Evolutionary conservation across 2,329 filamentous ascomycete species (phyloP).

Genomic region (Penicillium sp.): DNA sequence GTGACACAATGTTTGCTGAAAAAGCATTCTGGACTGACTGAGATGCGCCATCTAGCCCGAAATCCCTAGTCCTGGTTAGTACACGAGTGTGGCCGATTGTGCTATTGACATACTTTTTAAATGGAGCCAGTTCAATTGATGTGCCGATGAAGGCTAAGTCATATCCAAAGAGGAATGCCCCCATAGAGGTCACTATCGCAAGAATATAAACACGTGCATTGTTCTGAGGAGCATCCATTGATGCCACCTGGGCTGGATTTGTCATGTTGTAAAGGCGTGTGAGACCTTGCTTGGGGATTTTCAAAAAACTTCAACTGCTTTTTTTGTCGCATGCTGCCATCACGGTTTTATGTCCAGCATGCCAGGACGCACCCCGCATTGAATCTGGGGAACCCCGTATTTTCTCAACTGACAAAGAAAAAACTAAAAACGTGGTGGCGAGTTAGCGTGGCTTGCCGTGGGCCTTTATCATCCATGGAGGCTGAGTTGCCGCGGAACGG

Average conservation of each 20-base stretch:
- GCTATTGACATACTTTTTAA: conserved; percentile 5
- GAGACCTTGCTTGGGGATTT: neutral
- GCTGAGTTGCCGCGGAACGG: conserved; percentile 1
- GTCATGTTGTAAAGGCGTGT: neutral
- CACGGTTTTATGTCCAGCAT: neutral
- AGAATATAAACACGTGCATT: conserved; percentile 13
- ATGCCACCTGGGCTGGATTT: neutral
- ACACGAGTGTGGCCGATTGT: neutral
- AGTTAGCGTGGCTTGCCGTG: neutral
- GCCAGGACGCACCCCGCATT: neutral
- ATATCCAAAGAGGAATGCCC: conserved; percentile 15
- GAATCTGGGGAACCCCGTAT: neutral
- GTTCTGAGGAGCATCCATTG: neutral
- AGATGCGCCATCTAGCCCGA: conserved; percentile 2
- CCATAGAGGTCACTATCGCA: conserved; percentile 14
- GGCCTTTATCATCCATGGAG: neutral
- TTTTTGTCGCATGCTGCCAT: neutral
- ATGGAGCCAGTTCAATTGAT: conserved; percentile 11
- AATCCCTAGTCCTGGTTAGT: conserved; percentile 3
- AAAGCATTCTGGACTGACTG: conserved; percentile 6
- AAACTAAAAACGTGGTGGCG: neutral
- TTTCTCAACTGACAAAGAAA: neutral
- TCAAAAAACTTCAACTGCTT: neutral
- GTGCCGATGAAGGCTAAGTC: conserved; percentile 16
- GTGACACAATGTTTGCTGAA: conserved; percentile 5